Evolutionary conservation across 768 basidiomycete genomes (phyloP).

Genomic region (Albatrellus ellisii): DNA sequence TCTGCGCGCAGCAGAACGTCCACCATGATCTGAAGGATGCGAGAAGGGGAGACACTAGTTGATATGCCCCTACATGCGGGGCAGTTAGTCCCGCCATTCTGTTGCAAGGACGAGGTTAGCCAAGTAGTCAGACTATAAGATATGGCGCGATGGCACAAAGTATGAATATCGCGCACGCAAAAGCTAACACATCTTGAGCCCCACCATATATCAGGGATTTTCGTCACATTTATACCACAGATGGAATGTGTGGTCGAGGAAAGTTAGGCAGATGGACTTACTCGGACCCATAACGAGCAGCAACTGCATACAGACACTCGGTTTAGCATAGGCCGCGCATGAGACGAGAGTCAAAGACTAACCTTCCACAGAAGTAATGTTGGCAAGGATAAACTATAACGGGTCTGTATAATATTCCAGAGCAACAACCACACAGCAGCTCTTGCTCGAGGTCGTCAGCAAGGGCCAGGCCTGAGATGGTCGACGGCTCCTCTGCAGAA

Average conservation of each 20-base stretch:
- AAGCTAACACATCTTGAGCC: no score
- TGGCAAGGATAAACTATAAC: constrained; percentile 78
- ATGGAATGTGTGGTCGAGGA: neutral
- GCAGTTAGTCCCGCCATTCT: constrained; percentile 82
- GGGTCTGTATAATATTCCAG: constrained; percentile 69
- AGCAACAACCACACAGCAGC: constrained; percentile 78
- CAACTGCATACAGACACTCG: constrained; percentile 35
- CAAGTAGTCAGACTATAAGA: neutral
- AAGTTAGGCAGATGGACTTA: constrained; percentile 30
- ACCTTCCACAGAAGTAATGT: constrained; percentile 90
- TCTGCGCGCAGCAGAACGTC: constrained; percentile 60
- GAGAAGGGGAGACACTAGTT: constrained; percentile 55
- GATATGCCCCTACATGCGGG: constrained; percentile 69
- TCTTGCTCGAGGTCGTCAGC: constrained; percentile 58
- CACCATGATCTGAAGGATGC: constrained; percentile 58
- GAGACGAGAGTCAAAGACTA: constrained; percentile 13
- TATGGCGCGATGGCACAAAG: no score
- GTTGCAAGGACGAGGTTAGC: constrained; percentile 4
- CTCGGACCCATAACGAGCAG: constrained; percentile 72
- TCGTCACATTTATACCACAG: neutral
- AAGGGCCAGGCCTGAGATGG: constrained; percentile 23
- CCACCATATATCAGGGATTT: no score
- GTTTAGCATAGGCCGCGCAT: neutral
- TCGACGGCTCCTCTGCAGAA: constrained; percentile 4
- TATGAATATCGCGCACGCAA: no score